Evolutionary conservation across 116 monocot species (phyloP).

Genomic region (Posidonia oceanica): DNA sequence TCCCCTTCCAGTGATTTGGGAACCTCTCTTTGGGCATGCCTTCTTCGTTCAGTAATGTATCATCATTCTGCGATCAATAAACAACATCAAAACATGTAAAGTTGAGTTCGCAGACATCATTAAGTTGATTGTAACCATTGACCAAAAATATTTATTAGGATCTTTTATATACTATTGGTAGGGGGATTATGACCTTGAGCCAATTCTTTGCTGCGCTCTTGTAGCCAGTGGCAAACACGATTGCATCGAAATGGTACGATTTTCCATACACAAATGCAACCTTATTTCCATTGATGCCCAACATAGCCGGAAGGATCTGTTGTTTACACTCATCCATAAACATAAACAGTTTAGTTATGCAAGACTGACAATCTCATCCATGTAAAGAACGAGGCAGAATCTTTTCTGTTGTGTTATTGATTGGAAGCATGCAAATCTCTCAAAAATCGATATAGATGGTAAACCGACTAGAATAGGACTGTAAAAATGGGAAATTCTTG

Average conservation of each 20-base stretch:
- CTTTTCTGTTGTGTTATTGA: too few species aligned
- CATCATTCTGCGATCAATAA: constrained; percentile 11
- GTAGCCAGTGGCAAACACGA: constrained; percentile 46
- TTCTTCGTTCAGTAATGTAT: constrained; percentile 11
- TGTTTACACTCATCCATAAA: neutral
- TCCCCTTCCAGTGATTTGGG: constrained; percentile 51
- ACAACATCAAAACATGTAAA: neutral
- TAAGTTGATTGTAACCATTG: neutral
- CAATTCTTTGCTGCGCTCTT: constrained; percentile 18
- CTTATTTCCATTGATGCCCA: constrained; percentile 8
- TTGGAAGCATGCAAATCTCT: too few species aligned
- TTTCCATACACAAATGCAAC: constrained; percentile 19
- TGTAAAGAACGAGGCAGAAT: too few species aligned
- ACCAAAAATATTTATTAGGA: neutral
- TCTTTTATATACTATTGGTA: neutral
- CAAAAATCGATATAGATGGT: too few species aligned
- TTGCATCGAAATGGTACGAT: constrained; percentile 21
- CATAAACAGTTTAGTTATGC: too few species aligned
- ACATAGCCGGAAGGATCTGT: constrained; percentile 1
- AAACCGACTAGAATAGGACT: too few species aligned
- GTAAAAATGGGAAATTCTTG: too few species aligned
- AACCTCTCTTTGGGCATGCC: constrained; percentile 25
- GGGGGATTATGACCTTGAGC: constrained; percentile 21
- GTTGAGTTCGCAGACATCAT: neutral
- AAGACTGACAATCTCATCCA: too few species aligned